phyloP scores from a whole-genome alignment of 306 rosid species.

The Canavalia gladiata region DNA sequence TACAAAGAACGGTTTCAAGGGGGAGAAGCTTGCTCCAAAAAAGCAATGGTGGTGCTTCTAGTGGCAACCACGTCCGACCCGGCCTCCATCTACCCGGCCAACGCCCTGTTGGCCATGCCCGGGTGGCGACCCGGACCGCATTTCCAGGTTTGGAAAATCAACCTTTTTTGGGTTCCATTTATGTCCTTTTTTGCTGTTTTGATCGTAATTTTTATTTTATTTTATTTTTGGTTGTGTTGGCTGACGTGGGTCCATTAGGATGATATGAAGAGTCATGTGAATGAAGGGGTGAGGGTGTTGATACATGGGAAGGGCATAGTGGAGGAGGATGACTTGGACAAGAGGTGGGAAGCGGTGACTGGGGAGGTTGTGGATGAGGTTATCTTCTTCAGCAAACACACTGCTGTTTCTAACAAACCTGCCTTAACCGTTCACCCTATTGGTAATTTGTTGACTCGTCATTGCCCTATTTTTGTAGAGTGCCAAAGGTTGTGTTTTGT shows the following conservation, averaged over 20 bases:
- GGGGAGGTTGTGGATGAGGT: constrained; percentile 81
- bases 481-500: constrained; percentile 23
- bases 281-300: constrained; percentile 69
- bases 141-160: constrained; percentile 61
- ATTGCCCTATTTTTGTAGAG: background rate
- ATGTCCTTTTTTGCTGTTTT: background rate
- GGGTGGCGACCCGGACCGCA: constrained; percentile 77
- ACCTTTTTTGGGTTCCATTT: background rate
- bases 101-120: constrained; percentile 75
- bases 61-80: constrained; percentile 89
- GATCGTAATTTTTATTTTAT: background rate
- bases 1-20: background rate
- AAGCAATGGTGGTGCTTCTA: constrained; percentile 72
- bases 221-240: background rate
- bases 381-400: constrained; percentile 86
- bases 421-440: constrained; percentile 93
- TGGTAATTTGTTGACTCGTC: constrained; percentile 56
- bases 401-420: constrained; percentile 91
- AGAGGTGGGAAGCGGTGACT: constrained; percentile 77
- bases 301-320: constrained; percentile 70
- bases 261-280: constrained; percentile 68
- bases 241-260: constrained; percentile 36
- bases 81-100: constrained; percentile 91
- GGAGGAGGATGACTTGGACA: constrained; percentile 74
- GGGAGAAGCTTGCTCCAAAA: background rate